phyloP scores from a whole-genome alignment of 169 alveolate species.

The Toxoplasma gondii region DNA sequence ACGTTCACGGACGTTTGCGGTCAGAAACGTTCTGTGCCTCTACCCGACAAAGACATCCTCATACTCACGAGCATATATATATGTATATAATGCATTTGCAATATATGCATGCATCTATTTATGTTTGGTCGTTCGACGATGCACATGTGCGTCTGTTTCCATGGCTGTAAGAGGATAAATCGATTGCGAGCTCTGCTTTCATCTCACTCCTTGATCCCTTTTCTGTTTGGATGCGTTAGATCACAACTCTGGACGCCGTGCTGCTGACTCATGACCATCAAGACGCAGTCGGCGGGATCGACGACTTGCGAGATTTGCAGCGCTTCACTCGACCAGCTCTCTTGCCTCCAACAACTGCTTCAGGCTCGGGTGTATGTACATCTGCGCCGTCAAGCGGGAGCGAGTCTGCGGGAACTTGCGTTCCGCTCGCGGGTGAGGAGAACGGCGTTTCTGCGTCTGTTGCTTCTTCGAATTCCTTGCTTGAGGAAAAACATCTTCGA shows the following conservation, averaged over 20 bases:
- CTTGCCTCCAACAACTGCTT: background rate
- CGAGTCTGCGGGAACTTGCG: background rate
- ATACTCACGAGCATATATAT: background rate
- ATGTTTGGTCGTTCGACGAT: background rate
- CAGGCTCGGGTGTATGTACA: background rate
- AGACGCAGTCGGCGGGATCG: slow-evolving; percentile 78
- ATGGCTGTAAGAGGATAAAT: no score
- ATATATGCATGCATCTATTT: background rate
- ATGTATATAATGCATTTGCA: background rate
- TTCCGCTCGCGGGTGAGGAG: background rate
- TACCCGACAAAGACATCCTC: background rate
- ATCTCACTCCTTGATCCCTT: no score
- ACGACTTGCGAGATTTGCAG: slow-evolving; percentile 65
- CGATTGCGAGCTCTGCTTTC: no score
- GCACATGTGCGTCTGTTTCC: background rate
- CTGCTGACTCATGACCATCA: slow-evolving; percentile 72
- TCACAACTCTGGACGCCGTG: slow-evolving; percentile 64
- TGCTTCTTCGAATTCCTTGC: background rate
- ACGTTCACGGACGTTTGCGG: no score
- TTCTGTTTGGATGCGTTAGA: background rate
- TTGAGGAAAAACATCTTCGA: background rate
- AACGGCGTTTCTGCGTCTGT: background rate
- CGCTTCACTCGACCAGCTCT: slow-evolving; percentile 8
- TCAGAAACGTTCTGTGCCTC: background rate
- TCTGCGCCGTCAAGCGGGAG: background rate